phyloP scores from a whole-genome alignment of 2,329 filamentous ascomycete species.

The Xylariomycetidae sp. region DNA sequence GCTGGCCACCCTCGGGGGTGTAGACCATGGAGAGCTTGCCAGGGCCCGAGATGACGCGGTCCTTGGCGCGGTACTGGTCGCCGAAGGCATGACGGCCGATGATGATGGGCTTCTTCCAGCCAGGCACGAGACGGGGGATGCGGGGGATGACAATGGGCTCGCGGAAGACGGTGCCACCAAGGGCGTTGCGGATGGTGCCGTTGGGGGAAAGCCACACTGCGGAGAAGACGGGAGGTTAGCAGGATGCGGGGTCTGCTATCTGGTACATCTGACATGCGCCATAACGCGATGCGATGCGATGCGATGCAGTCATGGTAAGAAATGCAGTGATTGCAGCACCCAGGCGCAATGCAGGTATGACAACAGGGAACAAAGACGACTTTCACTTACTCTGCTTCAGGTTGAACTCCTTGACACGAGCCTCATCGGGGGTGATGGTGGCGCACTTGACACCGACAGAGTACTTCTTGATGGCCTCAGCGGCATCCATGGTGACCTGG shows the following conservation, averaged over 20 bases:
- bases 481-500: conserved; percentile 89
- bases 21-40: conserved; percentile 94
- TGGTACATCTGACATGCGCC: conserved; percentile 4
- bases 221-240: conserved; percentile 9
- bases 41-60: conserved; percentile 72
- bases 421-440: conserved; percentile 97
- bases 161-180: conserved; percentile 95
- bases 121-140: conserved; percentile 87
- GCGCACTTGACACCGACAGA: conserved; percentile 98
- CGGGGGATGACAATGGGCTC: conserved; percentile 95
- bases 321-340: no score
- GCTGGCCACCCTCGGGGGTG: conserved; percentile 76
- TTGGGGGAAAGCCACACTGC: conserved; percentile 97
- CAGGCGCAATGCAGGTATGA: conserved; percentile 17
- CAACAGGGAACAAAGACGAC: not conserved
- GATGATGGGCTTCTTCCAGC: conserved; percentile 99
- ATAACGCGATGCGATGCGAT: conserved; percentile 8
- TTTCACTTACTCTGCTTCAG: conserved; percentile 83
- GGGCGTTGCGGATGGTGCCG: conserved; percentile 71
- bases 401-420: conserved; percentile 94
- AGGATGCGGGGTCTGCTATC: no score
- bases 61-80: conserved; percentile 97
- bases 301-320: conserved; percentile 2
- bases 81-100: conserved; percentile 98
- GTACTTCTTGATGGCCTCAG: conserved; percentile 98